Base-by-base conservation (phyloP, 2,329 filamentous ascomycete genomes). In the Pestalotiopsis sp. region DNA sequence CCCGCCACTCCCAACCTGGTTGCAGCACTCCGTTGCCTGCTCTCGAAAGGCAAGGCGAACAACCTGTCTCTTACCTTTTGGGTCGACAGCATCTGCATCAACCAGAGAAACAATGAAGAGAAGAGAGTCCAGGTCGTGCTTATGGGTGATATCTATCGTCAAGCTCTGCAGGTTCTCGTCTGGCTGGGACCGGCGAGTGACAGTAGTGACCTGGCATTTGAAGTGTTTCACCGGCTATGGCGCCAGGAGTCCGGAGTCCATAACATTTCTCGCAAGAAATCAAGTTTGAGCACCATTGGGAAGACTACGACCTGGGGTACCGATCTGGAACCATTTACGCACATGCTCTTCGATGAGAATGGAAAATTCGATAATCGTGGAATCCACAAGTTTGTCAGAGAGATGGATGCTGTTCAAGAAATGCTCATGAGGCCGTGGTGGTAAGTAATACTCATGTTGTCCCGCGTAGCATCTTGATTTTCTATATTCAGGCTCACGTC, bases 141-240 rank as follows among this genome's bases (percentile, higher is more conserved):
- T 14, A 65, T 65, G 63, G 63, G 63, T 13, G 41, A 57, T 4
- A 49, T 65, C 5, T 65, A 55, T 38, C 41, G 41, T 20, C 41
- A 65, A 25, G 63, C 63, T 7, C 14, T 36, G 27, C n/a, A 65
- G 20, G 63, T 65, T 20, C 55, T 65, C 5, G 52, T 65, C 4
- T 65, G 63, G 63, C 63, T 65, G 5, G 63, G 63, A 11, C 25
- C 59, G 12, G 59, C 59, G 3, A 36, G 12, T 31, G 59, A 61
- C n/a, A 39, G n/a, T 14, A 61, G 59, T n/a, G 59, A 61, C 7
- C n/a, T 61, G 59, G 59, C 59, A 17, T 38, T 61, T 11, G 12
- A 38, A n/a, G 25, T 61, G 7, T 61, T 31, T 13, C 25, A 61
- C 11, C 25, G 59, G 3, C 31, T 61, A n/a, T 61, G 27, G 27